phyloP scores from a whole-genome alignment of 2,329 filamentous ascomycete genomes.

The Didymella keratinophila region DNA sequence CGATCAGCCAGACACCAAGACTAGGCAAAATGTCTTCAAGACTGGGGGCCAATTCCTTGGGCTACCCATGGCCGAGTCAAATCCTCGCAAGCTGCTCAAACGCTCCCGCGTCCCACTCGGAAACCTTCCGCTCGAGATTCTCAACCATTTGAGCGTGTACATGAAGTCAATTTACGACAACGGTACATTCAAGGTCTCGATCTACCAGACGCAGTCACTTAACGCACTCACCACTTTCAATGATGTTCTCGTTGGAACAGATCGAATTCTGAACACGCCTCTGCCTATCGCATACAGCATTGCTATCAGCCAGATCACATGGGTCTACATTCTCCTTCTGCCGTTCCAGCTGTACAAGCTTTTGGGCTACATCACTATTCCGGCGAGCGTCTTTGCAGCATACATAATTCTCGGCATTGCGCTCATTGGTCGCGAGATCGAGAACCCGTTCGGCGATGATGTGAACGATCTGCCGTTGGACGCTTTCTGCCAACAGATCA shows the following conservation, averaged over 20 bases:
- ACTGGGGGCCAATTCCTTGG: conserved; percentile 74
- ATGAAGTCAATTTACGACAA: conserved; percentile 67
- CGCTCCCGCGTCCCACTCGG: conserved; percentile 73
- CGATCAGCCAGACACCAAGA: conserved; percentile 43
- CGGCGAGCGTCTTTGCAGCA: conserved; percentile 72
- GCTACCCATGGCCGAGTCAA: conserved; percentile 75
- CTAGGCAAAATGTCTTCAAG: conserved; percentile 58
- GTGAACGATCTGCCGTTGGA: conserved; percentile 76
- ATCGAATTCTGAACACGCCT: conserved; percentile 81
- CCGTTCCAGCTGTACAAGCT: conserved; percentile 76
- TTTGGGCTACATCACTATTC: conserved; percentile 77
- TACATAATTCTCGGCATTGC: conserved; percentile 85
- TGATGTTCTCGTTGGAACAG: conserved; percentile 74
- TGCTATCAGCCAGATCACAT: conserved; percentile 83
- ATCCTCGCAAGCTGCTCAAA: conserved; percentile 80
- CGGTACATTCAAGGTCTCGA: conserved; percentile 63
- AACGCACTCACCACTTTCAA: conserved; percentile 70
- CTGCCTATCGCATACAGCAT: conserved; percentile 85
- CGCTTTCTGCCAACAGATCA: conserved; percentile 76
- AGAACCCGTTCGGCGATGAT: conserved; percentile 84
- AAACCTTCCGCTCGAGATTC: conserved; percentile 81
- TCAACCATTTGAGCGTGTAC: conserved; percentile 73
- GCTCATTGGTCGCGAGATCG: conserved; percentile 80
- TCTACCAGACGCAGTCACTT: conserved; percentile 67
- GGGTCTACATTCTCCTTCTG: conserved; percentile 80